Evolutionary conservation across 2,329 filamentous ascomycete genomes (phyloP).

Genomic region (Catunica adiposa): DNA sequence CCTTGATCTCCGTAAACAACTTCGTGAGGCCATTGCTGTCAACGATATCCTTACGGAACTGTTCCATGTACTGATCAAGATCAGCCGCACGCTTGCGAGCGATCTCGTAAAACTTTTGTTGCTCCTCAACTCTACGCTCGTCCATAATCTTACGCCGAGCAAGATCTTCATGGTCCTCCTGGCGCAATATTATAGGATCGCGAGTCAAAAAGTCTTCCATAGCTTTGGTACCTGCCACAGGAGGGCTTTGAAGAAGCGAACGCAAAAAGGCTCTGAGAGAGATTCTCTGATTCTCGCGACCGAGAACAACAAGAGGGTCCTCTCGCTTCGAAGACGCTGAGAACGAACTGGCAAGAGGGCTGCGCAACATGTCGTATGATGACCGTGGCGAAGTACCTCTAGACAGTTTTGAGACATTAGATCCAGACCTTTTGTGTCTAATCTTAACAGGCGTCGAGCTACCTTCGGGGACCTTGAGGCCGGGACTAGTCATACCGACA

Average conservation of each 20-base stretch:
- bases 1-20: constrained; percentile 81
- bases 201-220: constrained; percentile 69
- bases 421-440: constrained; percentile 17
- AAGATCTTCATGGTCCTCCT: constrained; percentile 75
- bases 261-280: constrained; percentile 85
- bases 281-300: constrained; percentile 77
- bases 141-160: constrained; percentile 65
- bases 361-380: constrained; percentile 12
- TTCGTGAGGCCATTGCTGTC: constrained; percentile 71
- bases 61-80: constrained; percentile 93
- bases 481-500: background rate
- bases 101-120: constrained; percentile 89
- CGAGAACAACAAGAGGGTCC: constrained; percentile 29
- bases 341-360: constrained; percentile 10
- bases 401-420: constrained; percentile 12
- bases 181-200: constrained; percentile 55
- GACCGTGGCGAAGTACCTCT: constrained; percentile 14
- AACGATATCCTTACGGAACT: constrained; percentile 57
- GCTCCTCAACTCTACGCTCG: constrained; percentile 76
- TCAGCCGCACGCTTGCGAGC: constrained; percentile 79
- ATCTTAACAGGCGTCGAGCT: constrained; percentile 1
- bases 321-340: constrained; percentile 12
- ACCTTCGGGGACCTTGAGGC: constrained; percentile 3
- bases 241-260: constrained; percentile 66
- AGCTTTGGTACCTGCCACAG: constrained; percentile 66